phyloP scores from a whole-genome alignment of 2,329 filamentous ascomycete genomes.

The Plectosphaerella plurivora region DNA sequence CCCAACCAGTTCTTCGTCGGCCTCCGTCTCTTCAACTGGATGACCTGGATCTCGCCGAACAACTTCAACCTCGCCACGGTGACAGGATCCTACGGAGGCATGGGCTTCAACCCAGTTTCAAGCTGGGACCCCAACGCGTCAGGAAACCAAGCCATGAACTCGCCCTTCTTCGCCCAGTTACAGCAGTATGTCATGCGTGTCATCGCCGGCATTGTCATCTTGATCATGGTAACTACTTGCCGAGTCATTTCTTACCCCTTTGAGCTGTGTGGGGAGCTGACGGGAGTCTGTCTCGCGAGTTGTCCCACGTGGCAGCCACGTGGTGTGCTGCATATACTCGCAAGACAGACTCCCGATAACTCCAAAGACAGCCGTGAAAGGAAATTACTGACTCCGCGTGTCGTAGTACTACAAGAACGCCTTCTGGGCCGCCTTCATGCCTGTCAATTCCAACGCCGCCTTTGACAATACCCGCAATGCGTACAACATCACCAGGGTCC shows the following conservation, averaged over 20 bases:
- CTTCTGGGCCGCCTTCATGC: constrained; percentile 38
- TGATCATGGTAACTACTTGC: too few species aligned
- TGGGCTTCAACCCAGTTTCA: constrained; percentile 44
- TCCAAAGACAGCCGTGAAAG: too few species aligned
- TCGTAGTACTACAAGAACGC: constrained; percentile 38
- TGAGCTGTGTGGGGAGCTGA: too few species aligned
- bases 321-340: too few species aligned
- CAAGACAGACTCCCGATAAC: too few species aligned
- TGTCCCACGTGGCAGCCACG: too few species aligned
- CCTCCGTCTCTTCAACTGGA: constrained; percentile 41
- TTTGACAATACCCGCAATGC: constrained; percentile 37
- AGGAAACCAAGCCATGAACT: constrained; percentile 22
- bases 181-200: constrained; percentile 26
- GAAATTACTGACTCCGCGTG: too few species aligned
- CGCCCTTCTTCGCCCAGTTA: constrained; percentile 35
- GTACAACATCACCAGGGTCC: constrained; percentile 33
- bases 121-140: constrained; percentile 44
- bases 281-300: too few species aligned
- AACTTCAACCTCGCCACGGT: constrained; percentile 38
- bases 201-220: constrained; percentile 31
- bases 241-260: too few species aligned
- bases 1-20: constrained; percentile 40
- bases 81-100: constrained; percentile 32
- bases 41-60: constrained; percentile 43
- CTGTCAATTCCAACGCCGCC: constrained; percentile 41